Evolutionary conservation across 116 monocot species (phyloP).

Genomic region (Phalaenopsis hybrid): DNA sequence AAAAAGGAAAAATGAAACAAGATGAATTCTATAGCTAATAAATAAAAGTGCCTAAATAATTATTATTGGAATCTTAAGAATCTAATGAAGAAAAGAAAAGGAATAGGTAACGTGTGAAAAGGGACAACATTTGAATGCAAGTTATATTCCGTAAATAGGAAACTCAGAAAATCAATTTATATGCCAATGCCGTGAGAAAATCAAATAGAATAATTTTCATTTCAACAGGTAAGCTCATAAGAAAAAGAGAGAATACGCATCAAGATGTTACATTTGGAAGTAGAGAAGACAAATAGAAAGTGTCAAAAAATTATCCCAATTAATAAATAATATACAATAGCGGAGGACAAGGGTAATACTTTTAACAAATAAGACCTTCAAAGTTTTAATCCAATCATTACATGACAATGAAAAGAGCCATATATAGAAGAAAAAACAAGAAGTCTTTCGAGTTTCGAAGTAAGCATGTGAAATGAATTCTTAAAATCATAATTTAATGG

Average conservation of each 20-base stretch:
- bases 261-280: neutral
- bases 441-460: no score
- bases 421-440: no score
- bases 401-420: no score
- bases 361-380: no score
- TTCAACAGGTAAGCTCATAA: neutral
- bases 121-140: neutral
- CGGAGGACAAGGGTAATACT: no score
- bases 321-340: no score
- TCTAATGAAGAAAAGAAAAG: neutral
- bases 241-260: neutral
- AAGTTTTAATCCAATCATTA: no score
- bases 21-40: neutral
- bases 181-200: neutral
- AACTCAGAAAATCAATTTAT: neutral
- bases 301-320: no score
- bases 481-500: no score
- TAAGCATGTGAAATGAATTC: no score
- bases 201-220: neutral
- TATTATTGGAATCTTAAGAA: neutral
- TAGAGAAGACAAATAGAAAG: no score
- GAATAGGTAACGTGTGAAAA: neutral
- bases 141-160: neutral
- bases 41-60: neutral
- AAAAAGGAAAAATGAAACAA: conserved; percentile 3